These are phyloP conservation scores for Pythium dissimile DNA, from an alignment of 352 stramenopile genomes.

Conservation along the genomic window DNA sequence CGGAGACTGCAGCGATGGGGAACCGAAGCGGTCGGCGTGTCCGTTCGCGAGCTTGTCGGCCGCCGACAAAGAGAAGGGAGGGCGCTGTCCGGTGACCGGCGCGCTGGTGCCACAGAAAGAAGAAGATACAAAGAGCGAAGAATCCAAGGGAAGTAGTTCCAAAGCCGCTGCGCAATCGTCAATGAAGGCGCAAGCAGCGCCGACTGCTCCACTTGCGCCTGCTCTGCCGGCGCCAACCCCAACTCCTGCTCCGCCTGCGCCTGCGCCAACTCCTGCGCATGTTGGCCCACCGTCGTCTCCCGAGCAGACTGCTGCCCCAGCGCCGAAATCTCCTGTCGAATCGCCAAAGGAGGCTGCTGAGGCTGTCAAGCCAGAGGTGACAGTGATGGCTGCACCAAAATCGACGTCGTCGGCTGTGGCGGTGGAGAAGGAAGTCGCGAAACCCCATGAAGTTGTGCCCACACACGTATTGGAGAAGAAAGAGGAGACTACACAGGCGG, in stretches of 20 bases:
- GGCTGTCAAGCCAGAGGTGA: too few species aligned
- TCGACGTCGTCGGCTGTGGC: too few species aligned
- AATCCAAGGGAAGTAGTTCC: conserved; percentile 6
- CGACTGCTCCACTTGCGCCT: too few species aligned
- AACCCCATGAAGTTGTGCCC: too few species aligned
- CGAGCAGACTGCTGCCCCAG: neutral
- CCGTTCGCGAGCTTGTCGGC: conserved; percentile 26
- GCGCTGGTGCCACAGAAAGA: conserved; percentile 20
- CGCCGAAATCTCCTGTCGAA: neutral
- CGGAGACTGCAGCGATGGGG: conserved; percentile 20
- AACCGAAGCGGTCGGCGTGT: conserved; percentile 20
- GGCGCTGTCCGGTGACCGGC: conserved; percentile 39
- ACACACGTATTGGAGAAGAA: too few species aligned
- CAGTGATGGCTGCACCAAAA: too few species aligned
- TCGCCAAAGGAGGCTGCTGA: conserved; percentile 18
- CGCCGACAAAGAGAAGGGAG: conserved; percentile 33
- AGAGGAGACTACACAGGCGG: too few species aligned
- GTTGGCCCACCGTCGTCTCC: too few species aligned
- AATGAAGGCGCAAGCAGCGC: too few species aligned
- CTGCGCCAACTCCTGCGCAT: neutral
- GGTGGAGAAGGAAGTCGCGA: too few species aligned
- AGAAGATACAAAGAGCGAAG: neutral
- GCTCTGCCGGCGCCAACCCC: neutral
- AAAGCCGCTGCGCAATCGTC: too few species aligned
- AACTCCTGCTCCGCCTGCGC: neutral